Evolutionary conservation across 2,329 filamentous ascomycete species (phyloP), one percentile per base, ranked within the genome.

Genomic region (Pseudocercospora fijiensis): DNA sequence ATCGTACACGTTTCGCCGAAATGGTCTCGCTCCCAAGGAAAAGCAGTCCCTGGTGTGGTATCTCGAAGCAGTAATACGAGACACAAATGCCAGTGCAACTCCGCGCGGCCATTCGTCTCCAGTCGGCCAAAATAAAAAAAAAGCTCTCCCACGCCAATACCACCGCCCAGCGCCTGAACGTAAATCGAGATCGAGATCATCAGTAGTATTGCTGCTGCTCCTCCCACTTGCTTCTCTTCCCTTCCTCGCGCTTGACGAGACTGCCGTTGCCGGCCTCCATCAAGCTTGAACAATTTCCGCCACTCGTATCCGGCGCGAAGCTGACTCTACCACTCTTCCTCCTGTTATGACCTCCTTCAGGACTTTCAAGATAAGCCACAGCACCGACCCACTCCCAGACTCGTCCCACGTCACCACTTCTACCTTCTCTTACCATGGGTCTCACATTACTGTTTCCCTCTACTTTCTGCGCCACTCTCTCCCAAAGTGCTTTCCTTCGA

Each of bases 381-480:
- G 85, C 84, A 6, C 87, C 87, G 68, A 88, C 85, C 87, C 87
- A 89, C 71, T 89, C 87, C 87, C 87, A 90, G 60, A 86, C 84
- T 55, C 86, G 81, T 55, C 85, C 83, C 57, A 88, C 84, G 70
- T 83, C 81, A 1, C 81, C 81, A 30, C 72, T 79, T 20, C 82
- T 81, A 76, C 69, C 84, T 69, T 86, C 86, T 78, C 84, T 90
- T 80, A 81, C 92, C 79, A 84, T 93, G 78, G 78, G 91, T 47
- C 95, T 85, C 16, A 99, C 90, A 73, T 99, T 99, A 65, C 91
- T 90, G 76, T 99, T 99, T 77, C 88, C 88, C 78, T 99, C 95
- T 0, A 99, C 93, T 58, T 98, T 89, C 58, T 83, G 86, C 69
- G 87, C 85, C 20, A 99, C 95, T 57, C 87, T 86, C 67, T 87